phyloP scores from a whole-genome alignment of 768 basidiomycete genomes.

The Lyophyllum semitale region DNA sequence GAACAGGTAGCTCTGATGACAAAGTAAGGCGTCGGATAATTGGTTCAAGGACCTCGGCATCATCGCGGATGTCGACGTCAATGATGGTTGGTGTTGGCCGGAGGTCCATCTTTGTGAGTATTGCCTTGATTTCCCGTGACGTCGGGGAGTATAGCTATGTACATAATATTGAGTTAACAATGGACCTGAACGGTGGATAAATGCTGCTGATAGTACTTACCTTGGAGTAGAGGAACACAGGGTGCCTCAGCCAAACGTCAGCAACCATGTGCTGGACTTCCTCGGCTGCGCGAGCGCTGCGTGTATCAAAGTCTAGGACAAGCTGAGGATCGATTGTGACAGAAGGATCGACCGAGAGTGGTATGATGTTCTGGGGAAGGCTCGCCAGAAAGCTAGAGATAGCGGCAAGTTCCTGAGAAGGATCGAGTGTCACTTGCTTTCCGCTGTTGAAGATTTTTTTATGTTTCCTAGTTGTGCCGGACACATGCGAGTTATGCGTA shows the following conservation, averaged over 20 bases:
- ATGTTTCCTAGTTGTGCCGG: constrained; percentile 21
- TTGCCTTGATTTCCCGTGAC: constrained; percentile 66
- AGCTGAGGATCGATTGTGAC: constrained; percentile 76
- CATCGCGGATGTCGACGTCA: constrained; percentile 74
- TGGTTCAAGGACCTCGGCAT: constrained; percentile 62
- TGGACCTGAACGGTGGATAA: not conserved
- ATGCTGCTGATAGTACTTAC: constrained; percentile 31
- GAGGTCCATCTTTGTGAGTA: constrained; percentile 57
- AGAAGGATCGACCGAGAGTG: constrained; percentile 61
- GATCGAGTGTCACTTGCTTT: constrained; percentile 48
- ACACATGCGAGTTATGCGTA: constrained; percentile 35
- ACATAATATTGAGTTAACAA: constrained; percentile 5
- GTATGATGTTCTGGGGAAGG: constrained; percentile 75
- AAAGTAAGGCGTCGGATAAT: constrained; percentile 64
- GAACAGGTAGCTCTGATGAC: constrained; percentile 57
- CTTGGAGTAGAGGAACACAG: constrained; percentile 77
- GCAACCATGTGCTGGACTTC: constrained; percentile 62
- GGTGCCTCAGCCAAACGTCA: constrained; percentile 73
- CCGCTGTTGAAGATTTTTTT: constrained; percentile 21
- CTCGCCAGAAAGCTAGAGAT: constrained; percentile 73
- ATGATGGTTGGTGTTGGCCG: constrained; percentile 66
- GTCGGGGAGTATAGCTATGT: constrained; percentile 60
- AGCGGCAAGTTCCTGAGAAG: constrained; percentile 71
- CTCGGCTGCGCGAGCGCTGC: constrained; percentile 56
- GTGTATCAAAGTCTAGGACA: constrained; percentile 81